These are phyloP conservation scores for Fusarium tricinctum DNA, from an alignment of 2,329 filamentous ascomycete genomes.

Conservation along the genomic window DNA sequence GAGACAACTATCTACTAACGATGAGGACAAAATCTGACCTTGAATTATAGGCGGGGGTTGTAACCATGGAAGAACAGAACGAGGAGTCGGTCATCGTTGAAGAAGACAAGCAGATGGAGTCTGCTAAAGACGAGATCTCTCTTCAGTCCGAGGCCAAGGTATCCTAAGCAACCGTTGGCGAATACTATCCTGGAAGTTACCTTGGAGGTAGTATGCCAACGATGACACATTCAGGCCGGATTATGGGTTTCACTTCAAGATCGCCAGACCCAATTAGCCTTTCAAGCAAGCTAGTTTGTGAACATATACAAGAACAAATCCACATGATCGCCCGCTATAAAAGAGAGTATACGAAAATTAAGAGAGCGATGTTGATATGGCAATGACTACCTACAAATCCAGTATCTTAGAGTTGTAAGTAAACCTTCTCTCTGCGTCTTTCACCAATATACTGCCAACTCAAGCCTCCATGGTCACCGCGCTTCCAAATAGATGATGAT, in stretches of 20 bases:
- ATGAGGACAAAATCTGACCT: background rate
- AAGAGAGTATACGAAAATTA: background rate
- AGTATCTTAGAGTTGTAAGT: background rate
- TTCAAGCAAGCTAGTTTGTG: no score
- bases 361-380: background rate
- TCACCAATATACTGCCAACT: background rate
- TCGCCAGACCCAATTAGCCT: background rate
- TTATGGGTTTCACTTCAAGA: background rate
- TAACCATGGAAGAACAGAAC: background rate
- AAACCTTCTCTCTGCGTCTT: background rate
- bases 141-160: background rate
- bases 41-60: background rate
- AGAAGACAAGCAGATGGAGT: no score
- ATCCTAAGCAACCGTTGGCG: background rate
- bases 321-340: background rate
- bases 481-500: background rate
- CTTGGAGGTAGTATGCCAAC: background rate
- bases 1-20: background rate
- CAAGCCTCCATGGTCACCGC: background rate
- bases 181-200: background rate
- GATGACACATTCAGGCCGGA: background rate
- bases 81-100: background rate
- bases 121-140: no score
- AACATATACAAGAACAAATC: background rate
- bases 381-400: background rate